Percentiles rank a stretch among this genome's conserved stretches.
phyloP scores from a whole-genome alignment of 2,329 filamentous ascomycete species.

The Pseudogymnoascus sp. region DNA sequence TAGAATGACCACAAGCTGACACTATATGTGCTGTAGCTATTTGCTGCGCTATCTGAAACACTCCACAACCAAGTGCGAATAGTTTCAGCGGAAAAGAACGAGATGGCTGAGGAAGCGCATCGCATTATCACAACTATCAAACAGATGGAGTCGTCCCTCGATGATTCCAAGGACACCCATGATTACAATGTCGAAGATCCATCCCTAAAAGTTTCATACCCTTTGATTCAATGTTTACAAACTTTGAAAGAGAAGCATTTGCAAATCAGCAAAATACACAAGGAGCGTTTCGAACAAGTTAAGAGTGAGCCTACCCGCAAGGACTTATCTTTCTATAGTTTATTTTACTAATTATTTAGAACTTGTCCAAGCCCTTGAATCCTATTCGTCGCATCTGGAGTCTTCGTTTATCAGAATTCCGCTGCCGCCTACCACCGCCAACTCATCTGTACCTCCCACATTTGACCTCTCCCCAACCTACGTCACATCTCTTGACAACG shows the following conservation, averaged over 20 bases:
- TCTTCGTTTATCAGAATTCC: constrained; percentile 76
- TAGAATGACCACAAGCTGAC: not conserved
- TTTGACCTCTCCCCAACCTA: constrained; percentile 93
- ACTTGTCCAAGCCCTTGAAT: constrained; percentile 86
- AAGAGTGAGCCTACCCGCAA: constrained; percentile 55
- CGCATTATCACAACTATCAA: constrained; percentile 75
- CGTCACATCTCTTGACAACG: constrained; percentile 74
- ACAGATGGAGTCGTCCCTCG: constrained; percentile 88
- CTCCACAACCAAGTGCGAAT: constrained; percentile 80
- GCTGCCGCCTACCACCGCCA: constrained; percentile 72
- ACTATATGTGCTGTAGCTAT: constrained; percentile 52
- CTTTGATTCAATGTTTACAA: constrained; percentile 71
- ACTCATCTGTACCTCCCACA: constrained; percentile 65
- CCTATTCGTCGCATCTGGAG: constrained; percentile 93
- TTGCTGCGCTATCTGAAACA: constrained; percentile 82
- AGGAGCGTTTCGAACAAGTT: constrained; percentile 89
- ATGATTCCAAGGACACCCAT: constrained; percentile 59
- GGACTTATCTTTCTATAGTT: constrained; percentile 15
- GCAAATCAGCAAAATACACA: constrained; percentile 72
- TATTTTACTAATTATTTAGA: constrained; percentile 42
- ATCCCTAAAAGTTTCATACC: constrained; percentile 70
- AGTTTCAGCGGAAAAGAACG: constrained; percentile 81
- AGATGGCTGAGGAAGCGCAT: constrained; percentile 82
- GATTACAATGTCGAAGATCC: constrained; percentile 57
- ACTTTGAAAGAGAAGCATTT: constrained; percentile 77